Base-by-base conservation (phyloP, 495 filamentous ascomycete species). In the Lentithecium fluviatile region DNA sequence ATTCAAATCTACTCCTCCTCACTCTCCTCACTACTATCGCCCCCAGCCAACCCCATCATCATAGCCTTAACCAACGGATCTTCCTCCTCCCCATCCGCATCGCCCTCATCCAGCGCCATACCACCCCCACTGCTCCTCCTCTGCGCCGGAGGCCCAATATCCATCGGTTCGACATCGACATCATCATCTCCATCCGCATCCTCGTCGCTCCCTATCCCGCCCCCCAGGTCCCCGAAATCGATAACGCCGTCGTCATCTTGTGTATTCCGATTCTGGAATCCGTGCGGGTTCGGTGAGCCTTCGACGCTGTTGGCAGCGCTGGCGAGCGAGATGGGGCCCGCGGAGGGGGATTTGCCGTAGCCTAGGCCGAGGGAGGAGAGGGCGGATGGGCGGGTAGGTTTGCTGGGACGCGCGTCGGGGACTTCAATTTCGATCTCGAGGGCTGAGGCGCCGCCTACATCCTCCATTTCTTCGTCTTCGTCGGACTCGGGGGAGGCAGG, bases 381-480 rank as follows among this genome's bases (percentile, higher is more conserved):
- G 53, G 63, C 60, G 24, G 42, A 13, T 36, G 40, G 36, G 29
- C 38, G 17, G 15, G 36, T 23, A 10, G 29, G 29, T 6, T 42
- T 23, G 59, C 32, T 24, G 45, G 57, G 49, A 10, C 36, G 52
- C 21, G 63, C 43, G 52, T 59, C 59, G 6, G 60, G 59, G 45
- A 55, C 51, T 59, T 67, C 67, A 49, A 67, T 61, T 52, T 60
- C 60, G 2, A 67, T 26, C 38, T 21, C 15, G 19, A 46, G 23
- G 21, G 5, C 72, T 32, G 29, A 32, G 3, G 72, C 64, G 37
- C 49, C 54, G 43, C 38, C n/a, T 23, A 45, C 62, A 13, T 26
- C 71, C 11, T 74, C 50, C 25, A 15, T 70, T 8, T 74, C 34
- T 25, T 45, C 71, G 7, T 76, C 69, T 26, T 37, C 60, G 17